Evolutionary conservation across 768 basidiomycete species (phyloP).

Genomic region (Inosperma sp.): DNA sequence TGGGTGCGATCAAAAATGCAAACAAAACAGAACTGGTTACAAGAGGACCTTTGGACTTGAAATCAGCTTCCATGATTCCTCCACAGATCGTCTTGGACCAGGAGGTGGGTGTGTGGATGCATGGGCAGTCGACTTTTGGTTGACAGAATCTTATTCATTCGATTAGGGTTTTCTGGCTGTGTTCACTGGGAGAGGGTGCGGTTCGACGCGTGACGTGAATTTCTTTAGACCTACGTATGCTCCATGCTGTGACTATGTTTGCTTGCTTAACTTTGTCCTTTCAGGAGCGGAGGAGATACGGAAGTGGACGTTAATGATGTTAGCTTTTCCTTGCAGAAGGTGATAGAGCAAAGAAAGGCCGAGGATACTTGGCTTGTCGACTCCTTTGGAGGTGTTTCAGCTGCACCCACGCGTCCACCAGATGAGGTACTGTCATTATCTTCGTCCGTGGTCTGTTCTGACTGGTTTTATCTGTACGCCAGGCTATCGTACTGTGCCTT

Average conservation of each 20-base stretch:
- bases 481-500: slow-evolving; percentile 7
- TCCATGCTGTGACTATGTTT: not conserved
- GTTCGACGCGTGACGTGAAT: slow-evolving; percentile 3
- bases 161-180: slow-evolving; percentile 4
- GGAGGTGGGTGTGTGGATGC: slow-evolving; percentile 1
- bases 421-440: slow-evolving; percentile 1
- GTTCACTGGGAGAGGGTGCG: slow-evolving; percentile 6
- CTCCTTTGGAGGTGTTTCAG: slow-evolving; percentile 5
- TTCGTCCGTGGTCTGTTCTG: not conserved
- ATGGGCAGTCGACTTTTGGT: not conserved
- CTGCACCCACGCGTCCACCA: slow-evolving; percentile 4
- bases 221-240: slow-evolving; percentile 7
- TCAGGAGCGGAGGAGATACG: slow-evolving; percentile 4
- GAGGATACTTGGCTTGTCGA: slow-evolving; percentile 8
- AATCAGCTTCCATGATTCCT: not conserved
- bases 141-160: not conserved
- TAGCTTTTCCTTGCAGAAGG: slow-evolving; percentile 1
- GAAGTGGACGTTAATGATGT: slow-evolving; percentile 6
- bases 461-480: not conserved
- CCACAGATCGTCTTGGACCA: slow-evolving; percentile 8
- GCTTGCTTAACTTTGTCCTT: not conserved
- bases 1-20: slow-evolving; percentile 4
- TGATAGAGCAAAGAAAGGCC: slow-evolving; percentile 3
- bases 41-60: slow-evolving; percentile 7
- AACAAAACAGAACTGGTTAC: slow-evolving; percentile 4